These are phyloP conservation scores for Penicillium crustosum DNA, from an alignment of 2,329 filamentous ascomycete genomes.

Conservation along the genomic window DNA sequence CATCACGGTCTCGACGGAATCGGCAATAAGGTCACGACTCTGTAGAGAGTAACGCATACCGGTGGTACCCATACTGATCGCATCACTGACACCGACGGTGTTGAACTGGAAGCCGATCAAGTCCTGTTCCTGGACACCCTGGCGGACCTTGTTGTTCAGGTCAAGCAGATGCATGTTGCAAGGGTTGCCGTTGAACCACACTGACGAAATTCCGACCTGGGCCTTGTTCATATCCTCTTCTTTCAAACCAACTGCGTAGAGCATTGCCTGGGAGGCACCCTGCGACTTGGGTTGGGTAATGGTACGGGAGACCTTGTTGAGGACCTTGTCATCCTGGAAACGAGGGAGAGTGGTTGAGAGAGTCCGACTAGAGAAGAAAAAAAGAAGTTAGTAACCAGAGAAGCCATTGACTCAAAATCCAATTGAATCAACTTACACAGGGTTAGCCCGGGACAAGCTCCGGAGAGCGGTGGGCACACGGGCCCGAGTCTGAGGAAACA, in stretches of 20 bases:
- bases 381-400: conserved; percentile 6
- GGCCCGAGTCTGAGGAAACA: conserved; percentile 27
- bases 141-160: conserved; percentile 74
- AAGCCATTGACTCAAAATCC: conserved; percentile 3
- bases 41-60: conserved; percentile 96
- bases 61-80: conserved; percentile 95
- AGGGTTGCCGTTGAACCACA: conserved; percentile 97
- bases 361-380: conserved; percentile 29
- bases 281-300: conserved; percentile 98
- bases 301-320: conserved; percentile 79
- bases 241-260: conserved; percentile 88
- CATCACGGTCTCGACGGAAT: conserved; percentile 99
- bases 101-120: conserved; percentile 97
- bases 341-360: conserved; percentile 49
- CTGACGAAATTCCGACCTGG: conserved; percentile 95
- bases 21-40: conserved; percentile 93
- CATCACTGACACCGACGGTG: conserved; percentile 96
- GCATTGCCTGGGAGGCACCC: conserved; percentile 97
- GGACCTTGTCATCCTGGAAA: conserved; percentile 48
- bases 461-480: conserved; percentile 30
- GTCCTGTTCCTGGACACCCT: conserved; percentile 71
- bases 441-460: conserved; percentile 22
- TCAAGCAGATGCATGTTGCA: conserved; percentile 99
- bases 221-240: conserved; percentile 92
- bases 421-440: conserved; percentile 15